A percentile compares a stretch with the other conserved stretches of the same genome.
Evolutionary conservation across 2,329 filamentous ascomycete species (phyloP).

Genomic region (Alternaria sp.): DNA sequence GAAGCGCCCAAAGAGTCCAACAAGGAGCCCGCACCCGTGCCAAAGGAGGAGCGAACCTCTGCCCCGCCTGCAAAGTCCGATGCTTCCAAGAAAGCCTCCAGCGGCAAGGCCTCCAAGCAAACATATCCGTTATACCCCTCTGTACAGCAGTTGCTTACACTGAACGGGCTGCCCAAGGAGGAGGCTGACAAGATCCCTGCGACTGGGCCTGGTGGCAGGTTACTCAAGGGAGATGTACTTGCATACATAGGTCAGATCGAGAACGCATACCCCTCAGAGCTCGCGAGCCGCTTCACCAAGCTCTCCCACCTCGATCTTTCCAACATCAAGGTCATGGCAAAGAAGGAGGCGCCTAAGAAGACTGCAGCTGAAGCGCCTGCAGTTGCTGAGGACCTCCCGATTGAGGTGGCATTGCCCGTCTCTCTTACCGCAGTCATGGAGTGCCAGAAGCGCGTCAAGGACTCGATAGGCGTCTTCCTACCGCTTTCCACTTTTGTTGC

Average conservation of each 20-base stretch:
- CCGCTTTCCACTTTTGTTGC: constrained; percentile 88
- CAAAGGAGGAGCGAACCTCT: constrained; percentile 50
- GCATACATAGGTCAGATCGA: constrained; percentile 85
- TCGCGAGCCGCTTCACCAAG: constrained; percentile 76
- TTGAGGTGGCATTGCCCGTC: constrained; percentile 75
- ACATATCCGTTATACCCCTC: constrained; percentile 82
- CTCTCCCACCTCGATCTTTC: constrained; percentile 88
- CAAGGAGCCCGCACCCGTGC: constrained; percentile 32
- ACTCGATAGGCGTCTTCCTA: constrained; percentile 79
- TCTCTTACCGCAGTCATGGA: constrained; percentile 81
- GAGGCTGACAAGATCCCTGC: constrained; percentile 84
- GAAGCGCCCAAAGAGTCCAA: constrained; percentile 46
- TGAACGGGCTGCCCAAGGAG: constrained; percentile 77
- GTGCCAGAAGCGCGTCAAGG: constrained; percentile 81
- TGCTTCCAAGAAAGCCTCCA: constrained; percentile 41
- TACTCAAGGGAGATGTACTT: constrained; percentile 95
- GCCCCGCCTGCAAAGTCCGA: constrained; percentile 37
- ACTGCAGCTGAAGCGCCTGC: constrained; percentile 51
- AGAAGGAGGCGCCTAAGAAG: constrained; percentile 59
- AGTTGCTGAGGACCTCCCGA: constrained; percentile 58
- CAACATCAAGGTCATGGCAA: constrained; percentile 83
- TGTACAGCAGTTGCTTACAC: constrained; percentile 80
- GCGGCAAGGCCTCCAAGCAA: constrained; percentile 67
- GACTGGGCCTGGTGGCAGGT: constrained; percentile 84
- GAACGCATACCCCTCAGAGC: constrained; percentile 73